phyloP scores from a whole-genome alignment of 208 protist genomes.

The Strigomonas galati region DNA sequence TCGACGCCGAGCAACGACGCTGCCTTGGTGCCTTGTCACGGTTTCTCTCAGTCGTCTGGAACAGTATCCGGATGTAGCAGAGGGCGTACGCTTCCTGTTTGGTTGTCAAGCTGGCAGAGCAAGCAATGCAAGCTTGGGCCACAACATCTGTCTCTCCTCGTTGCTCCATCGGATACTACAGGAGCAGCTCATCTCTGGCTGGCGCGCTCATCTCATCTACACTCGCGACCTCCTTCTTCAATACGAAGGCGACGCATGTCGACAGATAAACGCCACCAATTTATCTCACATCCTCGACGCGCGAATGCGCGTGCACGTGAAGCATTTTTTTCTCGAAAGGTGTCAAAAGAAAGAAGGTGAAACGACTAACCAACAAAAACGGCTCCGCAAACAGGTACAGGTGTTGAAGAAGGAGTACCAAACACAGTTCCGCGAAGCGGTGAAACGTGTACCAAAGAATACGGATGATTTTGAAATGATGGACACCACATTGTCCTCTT shows the following conservation, averaged over 20 bases:
- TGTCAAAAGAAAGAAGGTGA: too few relatives aligned
- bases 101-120: too few relatives aligned
- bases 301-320: background rate
- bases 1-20: constrained; percentile 7
- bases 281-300: background rate
- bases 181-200: background rate
- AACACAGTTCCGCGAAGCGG: background rate
- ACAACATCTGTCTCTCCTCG: too few relatives aligned
- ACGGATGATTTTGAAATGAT: background rate
- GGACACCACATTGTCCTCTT: background rate
- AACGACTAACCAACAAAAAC: background rate
- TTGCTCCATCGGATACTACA: background rate
- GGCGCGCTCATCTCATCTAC: background rate
- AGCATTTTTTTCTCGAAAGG: constrained; percentile 4
- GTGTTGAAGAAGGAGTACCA: background rate
- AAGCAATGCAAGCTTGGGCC: too few relatives aligned
- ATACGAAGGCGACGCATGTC: background rate
- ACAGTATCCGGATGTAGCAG: background rate
- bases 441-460: background rate
- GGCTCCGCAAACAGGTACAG: background rate
- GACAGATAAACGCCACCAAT: background rate
- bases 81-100: background rate
- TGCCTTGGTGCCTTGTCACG: constrained; percentile 21
- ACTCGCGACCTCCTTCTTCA: background rate
- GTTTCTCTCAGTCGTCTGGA: background rate